These are phyloP conservation scores for Pseudocercospora vitis DNA, from an alignment of 2,329 filamentous ascomycete species.

Conservation along the genomic window DNA sequence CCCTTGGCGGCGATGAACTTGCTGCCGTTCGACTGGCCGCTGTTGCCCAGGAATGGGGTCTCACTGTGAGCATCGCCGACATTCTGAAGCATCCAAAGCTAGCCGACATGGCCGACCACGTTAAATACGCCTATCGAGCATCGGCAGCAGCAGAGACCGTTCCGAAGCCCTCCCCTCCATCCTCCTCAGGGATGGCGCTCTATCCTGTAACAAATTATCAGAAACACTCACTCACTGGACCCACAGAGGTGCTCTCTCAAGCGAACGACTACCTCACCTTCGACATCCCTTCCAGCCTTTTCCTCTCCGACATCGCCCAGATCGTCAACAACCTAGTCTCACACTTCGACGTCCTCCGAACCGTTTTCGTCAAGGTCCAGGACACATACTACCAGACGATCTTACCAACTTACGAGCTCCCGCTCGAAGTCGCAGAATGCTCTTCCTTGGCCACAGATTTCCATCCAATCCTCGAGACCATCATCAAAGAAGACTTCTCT, in stretches of 20 bases:
- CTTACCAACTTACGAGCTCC: slow-evolving; percentile 5
- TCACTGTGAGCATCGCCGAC: slow-evolving; percentile 7
- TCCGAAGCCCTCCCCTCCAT: not conserved
- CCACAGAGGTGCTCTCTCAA: not conserved
- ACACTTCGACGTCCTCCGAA: slow-evolving; percentile 17
- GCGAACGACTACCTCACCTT: slow-evolving; percentile 15
- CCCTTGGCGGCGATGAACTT: slow-evolving; percentile 7
- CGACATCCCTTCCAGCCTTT: slow-evolving; percentile 10
- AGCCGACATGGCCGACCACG: slow-evolving; percentile 13
- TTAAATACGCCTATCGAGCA: slow-evolving; percentile 14
- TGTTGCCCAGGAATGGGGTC: slow-evolving; percentile 12
- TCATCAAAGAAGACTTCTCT: slow-evolving; percentile 8
- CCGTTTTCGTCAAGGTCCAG: slow-evolving; percentile 11
- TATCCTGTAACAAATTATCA: slow-evolving; percentile 9
- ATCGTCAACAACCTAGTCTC: slow-evolving; percentile 11
- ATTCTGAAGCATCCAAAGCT: slow-evolving; percentile 10
- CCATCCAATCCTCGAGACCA: not conserved
- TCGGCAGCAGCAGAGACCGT: slow-evolving; percentile 6
- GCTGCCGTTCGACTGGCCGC: slow-evolving; percentile 3
- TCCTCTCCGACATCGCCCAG: not conserved
- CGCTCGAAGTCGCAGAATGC: slow-evolving; percentile 13
- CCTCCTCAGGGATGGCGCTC: slow-evolving; percentile 3
- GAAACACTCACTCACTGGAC: slow-evolving; percentile 1
- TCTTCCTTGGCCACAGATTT: not conserved
- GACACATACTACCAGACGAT: slow-evolving; percentile 3